phyloP scores from a whole-genome alignment of 176 grass and related monocot species.

The Paspalum notatum region DNA sequence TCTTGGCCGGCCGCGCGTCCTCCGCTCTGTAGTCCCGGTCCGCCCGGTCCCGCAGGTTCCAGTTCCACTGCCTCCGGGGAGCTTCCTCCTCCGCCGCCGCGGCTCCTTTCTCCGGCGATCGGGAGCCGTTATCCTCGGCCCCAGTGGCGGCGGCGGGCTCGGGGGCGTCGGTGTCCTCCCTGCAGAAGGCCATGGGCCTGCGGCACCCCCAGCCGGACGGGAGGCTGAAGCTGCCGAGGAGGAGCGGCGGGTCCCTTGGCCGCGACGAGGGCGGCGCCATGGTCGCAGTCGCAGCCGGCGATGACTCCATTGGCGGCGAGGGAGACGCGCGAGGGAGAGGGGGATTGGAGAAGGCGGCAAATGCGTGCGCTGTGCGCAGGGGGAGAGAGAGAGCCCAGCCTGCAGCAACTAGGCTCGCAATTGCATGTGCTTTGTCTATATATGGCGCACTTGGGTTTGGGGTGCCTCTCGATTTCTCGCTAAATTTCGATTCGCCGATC shows the following conservation, averaged over 20 bases:
- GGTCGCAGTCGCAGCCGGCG: conserved; percentile 33
- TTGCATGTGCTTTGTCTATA: conserved; percentile 49
- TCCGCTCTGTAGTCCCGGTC: conserved; percentile 39
- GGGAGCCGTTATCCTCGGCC: background rate
- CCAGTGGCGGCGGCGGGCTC: background rate
- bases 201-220: conserved; percentile 54
- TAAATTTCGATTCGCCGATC: background rate
- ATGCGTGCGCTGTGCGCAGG: conserved; percentile 4
- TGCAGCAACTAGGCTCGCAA: conserved; percentile 35
- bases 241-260: conserved; percentile 34
- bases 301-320: conserved; percentile 40
- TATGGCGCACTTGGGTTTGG: conserved; percentile 19
- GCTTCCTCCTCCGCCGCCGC: conserved; percentile 22
- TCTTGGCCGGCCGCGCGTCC: conserved; percentile 39
- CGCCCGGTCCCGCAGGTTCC: conserved; percentile 53
- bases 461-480: conserved; percentile 22
- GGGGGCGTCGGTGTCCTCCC: conserved; percentile 23
- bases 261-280: conserved; percentile 1
- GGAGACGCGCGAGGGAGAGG: no score
- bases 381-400: background rate
- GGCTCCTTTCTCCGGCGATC: conserved; percentile 16
- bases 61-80: conserved; percentile 61
- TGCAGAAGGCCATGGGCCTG: conserved; percentile 49
- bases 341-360: conserved; percentile 51
- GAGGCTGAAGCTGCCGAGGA: conserved; percentile 46